Base-by-base conservation (phyloP, 2,329 filamentous ascomycete species). In the Camillea tinctor region DNA sequence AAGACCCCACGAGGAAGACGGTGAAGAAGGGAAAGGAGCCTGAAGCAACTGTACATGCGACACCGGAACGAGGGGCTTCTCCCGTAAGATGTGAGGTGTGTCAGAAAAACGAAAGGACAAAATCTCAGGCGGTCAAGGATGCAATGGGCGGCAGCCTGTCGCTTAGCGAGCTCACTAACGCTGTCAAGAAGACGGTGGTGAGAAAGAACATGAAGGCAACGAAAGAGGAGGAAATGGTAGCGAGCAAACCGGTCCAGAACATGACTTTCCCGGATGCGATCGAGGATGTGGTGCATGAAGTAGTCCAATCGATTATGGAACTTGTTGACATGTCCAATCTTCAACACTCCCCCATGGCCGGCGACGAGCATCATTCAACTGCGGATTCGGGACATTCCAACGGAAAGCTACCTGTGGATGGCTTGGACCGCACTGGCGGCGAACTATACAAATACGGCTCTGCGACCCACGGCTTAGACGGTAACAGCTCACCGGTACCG, bases 401-500 rank as follows among this genome's bases (percentile, higher is more conserved):
- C 36, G 44, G 50, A 26, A 57, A 59, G 17, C 53, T 59, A 26
- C 30, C 21, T 1, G 50, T 55, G 24, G 17, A 26, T 54, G 11
- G 51, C 48, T 4, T 17, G 36, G 62, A 64, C 48, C 26, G 57
- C 15, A 36, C 23, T 24, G 22, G 54, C 24, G 50, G 52, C 13
- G 52, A 21, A 26, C 61, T 60, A 21, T 57, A 55, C 17, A 26
- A 61, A 21, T 57, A 55, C 17, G 23, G 59, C 20, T 21, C 61
- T 44, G 52, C 44, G 50, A 56, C 55, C 52, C 67, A 69, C 21
- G 68, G 69, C 50, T 62, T 69, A 24, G 69, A 71, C 57, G 66
- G 69, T 50, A 68, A 68, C 50, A 58, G 67, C 60, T 69, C 64
- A 54, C 68, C 66, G 59, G 49, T 62, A 58, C 64, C 30, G 52